Base-by-base conservation (phyloP, 2,329 filamentous ascomycete species). In the Neofusicoccum sp. region DNA sequence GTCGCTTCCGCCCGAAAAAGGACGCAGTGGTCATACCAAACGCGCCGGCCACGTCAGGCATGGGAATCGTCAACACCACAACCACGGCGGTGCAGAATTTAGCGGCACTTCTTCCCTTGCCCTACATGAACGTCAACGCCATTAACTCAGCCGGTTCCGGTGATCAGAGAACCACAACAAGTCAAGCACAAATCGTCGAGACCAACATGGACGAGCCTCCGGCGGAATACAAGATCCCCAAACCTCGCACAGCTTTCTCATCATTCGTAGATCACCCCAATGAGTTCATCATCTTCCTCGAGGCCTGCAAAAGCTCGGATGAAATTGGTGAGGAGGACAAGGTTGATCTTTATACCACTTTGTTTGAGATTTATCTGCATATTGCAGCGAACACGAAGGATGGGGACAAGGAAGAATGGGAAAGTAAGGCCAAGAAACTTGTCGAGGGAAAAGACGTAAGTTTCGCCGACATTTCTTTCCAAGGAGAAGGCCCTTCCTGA, bases 361-460 rank as follows among this genome's bases (percentile, higher is more conserved):
- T 99, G 12, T 98, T 99, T 70, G 96, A 99, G 74, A 98, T 99
- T 89, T 99, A 98, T 71, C 80, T 99, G 7, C 90, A 96, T 73
- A 95, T 92, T 68, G 90, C 93, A 24, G 89, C 87, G 62, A 85
- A 88, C 61, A 88, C 88, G 69, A 90, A 87, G 68, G 87, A 87
- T 74, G 71, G 74, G 34, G 83, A 92, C 64, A 87, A 88, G 65
- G 84, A 89, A 67, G 84, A 89, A 65, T 99, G 95, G 93, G 91
- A 97, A 71, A 82, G 82, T 44, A 97, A 96, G 72, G 95, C 95
- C 0, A 96, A 95, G 77, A 87, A 86, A 63, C 83, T 98, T 26
- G 93, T 99, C 60, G 88, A 95, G 69, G 87, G 86, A 14, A 86
- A 89, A 66, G 86, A 91, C 65, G 85, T 89, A 61, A 72, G 70